Evolutionary conservation across 2,329 filamentous ascomycete genomes (phyloP).

Genomic region (Blastomyces silverae): DNA sequence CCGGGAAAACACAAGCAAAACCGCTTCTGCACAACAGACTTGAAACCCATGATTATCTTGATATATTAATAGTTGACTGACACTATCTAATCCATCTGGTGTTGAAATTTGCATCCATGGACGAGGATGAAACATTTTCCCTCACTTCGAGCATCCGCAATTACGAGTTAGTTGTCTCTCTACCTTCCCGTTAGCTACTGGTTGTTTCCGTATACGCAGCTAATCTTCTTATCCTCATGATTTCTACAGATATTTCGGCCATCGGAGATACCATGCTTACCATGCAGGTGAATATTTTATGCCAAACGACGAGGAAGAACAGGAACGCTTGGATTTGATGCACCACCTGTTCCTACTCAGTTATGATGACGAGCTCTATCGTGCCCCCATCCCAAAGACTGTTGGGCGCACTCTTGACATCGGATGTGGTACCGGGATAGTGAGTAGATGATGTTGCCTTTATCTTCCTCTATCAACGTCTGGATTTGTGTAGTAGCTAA

Average conservation of each 20-base stretch:
- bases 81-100: neutral
- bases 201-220: neutral
- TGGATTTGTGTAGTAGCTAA: neutral
- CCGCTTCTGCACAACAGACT: neutral
- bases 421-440: slow-evolving; percentile 46
- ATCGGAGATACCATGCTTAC: slow-evolving; percentile 36
- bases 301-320: slow-evolving; percentile 42
- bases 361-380: slow-evolving; percentile 33
- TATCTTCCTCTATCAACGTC: neutral
- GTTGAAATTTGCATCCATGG: slow-evolving; percentile 9
- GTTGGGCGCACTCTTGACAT: slow-evolving; percentile 39
- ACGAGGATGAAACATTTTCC: slow-evolving; percentile 15
- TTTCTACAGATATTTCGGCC: neutral
- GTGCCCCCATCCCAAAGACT: slow-evolving; percentile 33
- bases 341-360: slow-evolving; percentile 38
- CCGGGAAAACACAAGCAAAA: slow-evolving; percentile 6
- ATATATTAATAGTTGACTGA: neutral
- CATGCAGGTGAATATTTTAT: slow-evolving; percentile 39
- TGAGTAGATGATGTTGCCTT: slow-evolving; percentile 16
- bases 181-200: neutral
- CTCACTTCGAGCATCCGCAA: slow-evolving; percentile 11
- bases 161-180: slow-evolving; percentile 11
- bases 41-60: slow-evolving; percentile 4
- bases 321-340: slow-evolving; percentile 38
- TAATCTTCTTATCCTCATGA: neutral